phyloP scores from a whole-genome alignment of 768 basidiomycete species.

The Suillus cothurnatus region DNA sequence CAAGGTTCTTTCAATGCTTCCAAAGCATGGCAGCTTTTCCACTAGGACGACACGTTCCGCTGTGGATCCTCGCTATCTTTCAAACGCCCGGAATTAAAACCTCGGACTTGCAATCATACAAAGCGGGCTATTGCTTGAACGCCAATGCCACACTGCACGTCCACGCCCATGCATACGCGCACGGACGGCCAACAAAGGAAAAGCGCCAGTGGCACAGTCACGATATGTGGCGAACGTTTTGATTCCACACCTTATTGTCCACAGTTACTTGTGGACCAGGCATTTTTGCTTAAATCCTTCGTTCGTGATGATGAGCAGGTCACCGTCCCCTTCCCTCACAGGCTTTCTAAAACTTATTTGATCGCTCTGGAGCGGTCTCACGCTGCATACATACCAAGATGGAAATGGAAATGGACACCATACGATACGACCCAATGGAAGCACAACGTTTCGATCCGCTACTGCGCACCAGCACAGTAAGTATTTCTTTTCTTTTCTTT shows the following conservation, averaged over 20 bases:
- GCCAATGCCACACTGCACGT: conserved; percentile 3
- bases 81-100: conserved; percentile 1
- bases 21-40: not conserved
- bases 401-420: conserved; percentile 2
- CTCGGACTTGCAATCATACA: not conserved
- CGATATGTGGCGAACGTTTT: not conserved
- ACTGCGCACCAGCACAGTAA: conserved; percentile 19
- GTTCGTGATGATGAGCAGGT: not conserved
- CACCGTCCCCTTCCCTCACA: not conserved
- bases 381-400: not conserved
- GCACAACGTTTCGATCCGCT: conserved; percentile 36
- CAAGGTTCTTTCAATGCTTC: not conserved
- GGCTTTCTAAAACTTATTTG: not conserved
- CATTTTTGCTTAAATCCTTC: conserved; percentile 2
- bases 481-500: conserved; percentile 16
- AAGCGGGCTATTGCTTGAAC: conserved; percentile 6
- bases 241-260: not conserved
- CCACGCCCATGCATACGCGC: not conserved
- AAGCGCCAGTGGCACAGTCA: not conserved
- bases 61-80: not conserved
- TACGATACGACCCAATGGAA: conserved; percentile 34
- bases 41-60: conserved; percentile 1
- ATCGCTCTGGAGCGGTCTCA: not conserved
- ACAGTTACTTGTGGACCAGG: not conserved
- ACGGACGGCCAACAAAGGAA: not conserved